Percentiles rank a stretch among this genome's conserved stretches.
Evolutionary conservation across 805 yeast species (phyloP).

Genomic region (Vanderwaltozyma polyspora): DNA sequence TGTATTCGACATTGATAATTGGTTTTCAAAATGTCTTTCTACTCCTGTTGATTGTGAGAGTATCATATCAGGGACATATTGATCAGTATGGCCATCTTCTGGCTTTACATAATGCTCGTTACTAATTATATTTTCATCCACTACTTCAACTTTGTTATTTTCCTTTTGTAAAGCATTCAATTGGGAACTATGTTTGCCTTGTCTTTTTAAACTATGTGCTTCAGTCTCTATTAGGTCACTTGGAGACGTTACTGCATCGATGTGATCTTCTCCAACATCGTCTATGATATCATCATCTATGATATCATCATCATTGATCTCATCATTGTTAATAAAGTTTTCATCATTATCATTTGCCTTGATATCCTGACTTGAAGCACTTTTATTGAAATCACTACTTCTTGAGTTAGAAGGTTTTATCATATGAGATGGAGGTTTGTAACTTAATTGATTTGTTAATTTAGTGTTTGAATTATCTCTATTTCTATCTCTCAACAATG

Average conservation of each 20-base stretch:
- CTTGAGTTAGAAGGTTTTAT: not conserved
- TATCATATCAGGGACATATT: constrained; percentile 33
- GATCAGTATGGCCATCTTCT: constrained; percentile 10
- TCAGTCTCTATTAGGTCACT: constrained; percentile 5
- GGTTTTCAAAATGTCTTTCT: no score
- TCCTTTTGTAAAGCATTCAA: not conserved
- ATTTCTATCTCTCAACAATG: constrained; percentile 6
- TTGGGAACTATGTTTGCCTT: constrained; percentile 4
- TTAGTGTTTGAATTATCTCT: constrained; percentile 12
- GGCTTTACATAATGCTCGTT: constrained; percentile 2
- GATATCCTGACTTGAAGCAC: no score
- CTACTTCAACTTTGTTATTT: no score
- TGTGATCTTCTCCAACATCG: constrained; percentile 13
- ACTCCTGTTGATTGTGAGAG: constrained; percentile 45
- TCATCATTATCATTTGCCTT: not conserved
- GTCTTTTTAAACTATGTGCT: constrained; percentile 15
- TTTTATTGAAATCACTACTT: not conserved
- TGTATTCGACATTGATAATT: no score
- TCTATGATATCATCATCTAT: constrained; percentile 3
- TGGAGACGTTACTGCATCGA: not conserved
- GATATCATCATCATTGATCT: not conserved
- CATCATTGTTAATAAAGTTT: not conserved
- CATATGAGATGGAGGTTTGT: constrained; percentile 6
- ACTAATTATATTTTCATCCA: not conserved
- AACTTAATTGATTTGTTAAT: constrained; percentile 10